A percentile compares a stretch with the other conserved stretches of the same genome.
phyloP scores from a whole-genome alignment of 2,329 filamentous ascomycete genomes.

The Paramyrothecium roridum region DNA sequence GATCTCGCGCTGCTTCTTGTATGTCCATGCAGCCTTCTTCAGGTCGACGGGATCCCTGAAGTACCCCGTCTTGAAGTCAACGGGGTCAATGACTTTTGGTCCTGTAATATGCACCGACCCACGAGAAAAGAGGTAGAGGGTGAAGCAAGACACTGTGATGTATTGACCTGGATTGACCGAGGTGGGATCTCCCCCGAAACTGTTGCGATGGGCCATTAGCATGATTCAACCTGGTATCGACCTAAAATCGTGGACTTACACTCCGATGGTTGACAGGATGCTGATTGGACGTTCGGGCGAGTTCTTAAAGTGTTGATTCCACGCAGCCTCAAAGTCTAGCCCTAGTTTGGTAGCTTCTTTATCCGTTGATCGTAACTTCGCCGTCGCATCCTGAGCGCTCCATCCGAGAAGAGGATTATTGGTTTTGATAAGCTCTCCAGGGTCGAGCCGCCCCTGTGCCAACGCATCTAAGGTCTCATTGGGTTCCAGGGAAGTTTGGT shows the following conservation, averaged over 20 bases:
- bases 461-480: conserved; percentile 39
- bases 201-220: neutral
- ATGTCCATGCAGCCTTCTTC: neutral
- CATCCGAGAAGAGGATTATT: conserved; percentile 42
- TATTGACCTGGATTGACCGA: conserved; percentile 38
- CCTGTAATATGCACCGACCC: conserved; percentile 53
- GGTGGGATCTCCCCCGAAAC: conserved; percentile 29
- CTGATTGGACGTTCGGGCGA: conserved; percentile 18
- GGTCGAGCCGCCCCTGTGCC: conserved; percentile 13
- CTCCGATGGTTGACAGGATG: conserved; percentile 14
- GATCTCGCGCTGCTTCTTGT: conserved; percentile 1
- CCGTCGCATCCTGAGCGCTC: conserved; percentile 50
- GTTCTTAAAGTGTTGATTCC: conserved; percentile 46
- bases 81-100: neutral
- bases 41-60: neutral
- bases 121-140: conserved; percentile 57
- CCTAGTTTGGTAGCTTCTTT: conserved; percentile 47
- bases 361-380: conserved; percentile 52
- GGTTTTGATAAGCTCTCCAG: conserved; percentile 13
- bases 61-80: neutral
- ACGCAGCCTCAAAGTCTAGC: conserved; percentile 44
- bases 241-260: no score
- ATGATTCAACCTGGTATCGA: no score
- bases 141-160: conserved; percentile 46
- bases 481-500: conserved; percentile 40